A percentile compares a stretch with the other conserved stretches of the same genome.
Evolutionary conservation across 139 green algal genomes (phyloP).

Genomic region (Pseudopediastrum boryanum): DNA sequence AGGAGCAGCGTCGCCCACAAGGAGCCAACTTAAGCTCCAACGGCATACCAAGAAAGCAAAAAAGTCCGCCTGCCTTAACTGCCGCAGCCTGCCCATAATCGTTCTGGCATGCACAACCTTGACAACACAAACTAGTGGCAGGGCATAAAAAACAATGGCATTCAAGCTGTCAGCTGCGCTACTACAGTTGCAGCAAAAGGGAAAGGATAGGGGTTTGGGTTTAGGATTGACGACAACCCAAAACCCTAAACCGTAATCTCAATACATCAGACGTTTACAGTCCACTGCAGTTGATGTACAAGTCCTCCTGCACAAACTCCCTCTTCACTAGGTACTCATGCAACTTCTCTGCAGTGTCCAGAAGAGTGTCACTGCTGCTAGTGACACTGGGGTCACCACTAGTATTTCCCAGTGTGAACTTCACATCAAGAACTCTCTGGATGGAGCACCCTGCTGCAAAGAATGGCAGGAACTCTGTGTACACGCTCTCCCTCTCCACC

Average conservation of each 20-base stretch:
- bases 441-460: neutral
- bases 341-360: slow-evolving; percentile 1
- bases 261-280: neutral
- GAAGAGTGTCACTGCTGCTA: neutral
- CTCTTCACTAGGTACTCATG: neutral
- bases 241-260: neutral
- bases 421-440: neutral
- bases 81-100: too few species aligned
- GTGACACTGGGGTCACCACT: too few species aligned
- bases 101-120: too few species aligned
- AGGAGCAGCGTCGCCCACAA: too few species aligned
- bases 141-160: too few species aligned
- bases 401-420: too few species aligned
- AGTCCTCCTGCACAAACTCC: neutral
- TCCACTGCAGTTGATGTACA: neutral
- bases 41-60: too few species aligned
- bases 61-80: too few species aligned
- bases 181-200: slow-evolving; percentile 2
- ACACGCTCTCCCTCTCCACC: neutral
- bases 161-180: too few species aligned
- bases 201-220: neutral
- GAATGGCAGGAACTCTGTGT: neutral
- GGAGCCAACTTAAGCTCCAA: too few species aligned
- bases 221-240: neutral
- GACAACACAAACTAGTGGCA: too few species aligned